Percentiles rank a stretch among this genome's conserved stretches.
phyloP scores from a whole-genome alignment of 2,329 filamentous ascomycete genomes.

The Epichloe aotearoae region DNA sequence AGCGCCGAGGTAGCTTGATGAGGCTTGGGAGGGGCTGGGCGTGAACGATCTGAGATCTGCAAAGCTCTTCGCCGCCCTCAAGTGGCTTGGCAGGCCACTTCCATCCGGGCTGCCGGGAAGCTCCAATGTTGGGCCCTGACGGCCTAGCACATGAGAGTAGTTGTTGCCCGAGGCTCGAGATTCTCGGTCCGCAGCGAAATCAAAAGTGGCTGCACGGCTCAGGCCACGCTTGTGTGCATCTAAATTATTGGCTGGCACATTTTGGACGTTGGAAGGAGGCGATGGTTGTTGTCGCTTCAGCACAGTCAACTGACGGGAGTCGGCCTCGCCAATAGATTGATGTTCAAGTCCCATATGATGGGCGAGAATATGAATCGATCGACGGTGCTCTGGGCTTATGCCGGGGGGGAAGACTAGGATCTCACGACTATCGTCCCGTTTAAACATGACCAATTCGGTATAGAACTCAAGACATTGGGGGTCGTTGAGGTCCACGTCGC shows the following conservation, averaged over 20 bases:
- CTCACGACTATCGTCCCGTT: slow-evolving; percentile 64
- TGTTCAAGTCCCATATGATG: slow-evolving; percentile 92
- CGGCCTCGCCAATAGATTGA: slow-evolving; percentile 75
- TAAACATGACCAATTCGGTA: slow-evolving; percentile 80
- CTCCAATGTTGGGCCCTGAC: slow-evolving; percentile 75
- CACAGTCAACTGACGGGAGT: slow-evolving; percentile 82
- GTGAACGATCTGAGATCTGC: slow-evolving; percentile 92
- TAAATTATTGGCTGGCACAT: slow-evolving; percentile 47
- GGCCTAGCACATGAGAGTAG: slow-evolving; percentile 58
- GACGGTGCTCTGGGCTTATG: slow-evolving; percentile 70
- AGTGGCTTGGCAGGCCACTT: slow-evolving; percentile 55
- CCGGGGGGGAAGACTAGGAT: slow-evolving; percentile 72
- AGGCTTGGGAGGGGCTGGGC: slow-evolving; percentile 75
- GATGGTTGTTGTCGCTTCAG: slow-evolving; percentile 51
- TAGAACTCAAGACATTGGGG: slow-evolving; percentile 78
- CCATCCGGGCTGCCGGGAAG: slow-evolving; percentile 67
- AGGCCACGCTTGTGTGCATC: slow-evolving; percentile 74
- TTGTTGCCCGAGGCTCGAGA: slow-evolving; percentile 51
- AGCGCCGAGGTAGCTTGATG: slow-evolving; percentile 57
- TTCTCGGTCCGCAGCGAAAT: slow-evolving; percentile 75
- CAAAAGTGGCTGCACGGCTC: slow-evolving; percentile 91
- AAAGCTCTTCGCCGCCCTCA: slow-evolving; percentile 91
- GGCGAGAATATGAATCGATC: slow-evolving; percentile 84
- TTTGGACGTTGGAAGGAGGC: slow-evolving; percentile 42
- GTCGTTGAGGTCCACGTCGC: slow-evolving; percentile 83